Evolutionary conservation across 73 alveolate species (phyloP).

Genomic region (Diophrys sp.): DNA sequence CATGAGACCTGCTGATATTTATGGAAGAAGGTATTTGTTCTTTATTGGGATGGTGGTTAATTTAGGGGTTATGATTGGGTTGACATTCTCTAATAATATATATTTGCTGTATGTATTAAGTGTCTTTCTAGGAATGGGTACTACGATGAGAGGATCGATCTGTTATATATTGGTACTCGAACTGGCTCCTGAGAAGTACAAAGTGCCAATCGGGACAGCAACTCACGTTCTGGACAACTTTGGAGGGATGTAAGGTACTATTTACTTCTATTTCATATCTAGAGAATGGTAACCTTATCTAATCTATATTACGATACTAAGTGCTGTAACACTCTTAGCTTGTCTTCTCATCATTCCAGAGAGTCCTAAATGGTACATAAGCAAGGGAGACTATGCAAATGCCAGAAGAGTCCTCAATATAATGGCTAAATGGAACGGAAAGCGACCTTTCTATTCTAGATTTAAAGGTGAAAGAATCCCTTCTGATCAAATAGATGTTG

Average conservation of each 20-base stretch:
- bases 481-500: background rate
- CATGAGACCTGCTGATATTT: background rate
- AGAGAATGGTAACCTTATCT: background rate
- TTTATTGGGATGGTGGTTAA: background rate
- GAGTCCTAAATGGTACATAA: background rate
- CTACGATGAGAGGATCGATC: background rate
- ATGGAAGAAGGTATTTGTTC: conserved; percentile 9
- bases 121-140: background rate
- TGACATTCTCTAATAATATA: no score
- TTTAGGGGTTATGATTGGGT: background rate
- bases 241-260: background rate
- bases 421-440: background rate
- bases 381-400: background rate
- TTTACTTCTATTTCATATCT: background rate
- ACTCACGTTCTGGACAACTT: background rate
- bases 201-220: background rate
- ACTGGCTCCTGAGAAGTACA: background rate
- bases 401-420: background rate
- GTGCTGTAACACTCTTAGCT: background rate
- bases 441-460: background rate
- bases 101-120: background rate
- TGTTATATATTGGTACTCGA: background rate
- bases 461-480: background rate
- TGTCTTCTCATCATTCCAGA: background rate
- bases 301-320: background rate